Base-by-base conservation (phyloP, 2,329 filamentous ascomycete genomes). In the Rutstroemia sydowiana region DNA sequence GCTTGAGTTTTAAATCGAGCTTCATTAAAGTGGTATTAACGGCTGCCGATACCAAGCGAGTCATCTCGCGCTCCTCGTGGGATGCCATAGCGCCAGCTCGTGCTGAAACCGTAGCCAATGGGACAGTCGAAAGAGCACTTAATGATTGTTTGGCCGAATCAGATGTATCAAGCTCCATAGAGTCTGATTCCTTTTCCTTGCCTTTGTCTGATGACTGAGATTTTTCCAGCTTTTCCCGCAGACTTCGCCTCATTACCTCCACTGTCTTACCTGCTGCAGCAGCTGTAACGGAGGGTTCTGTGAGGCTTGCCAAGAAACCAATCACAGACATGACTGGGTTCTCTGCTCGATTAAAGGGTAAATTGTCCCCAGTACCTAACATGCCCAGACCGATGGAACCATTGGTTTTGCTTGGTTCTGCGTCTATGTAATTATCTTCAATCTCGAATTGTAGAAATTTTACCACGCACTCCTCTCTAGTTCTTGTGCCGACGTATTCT, bases 281-380 rank as follows among this genome's bases (percentile, higher is more conserved):
- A 1, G 93, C 92, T 2, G 93, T 91, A 58, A 92, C 89, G 42
- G 84, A 84, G 1, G 93, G 92, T 59, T 96, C 91, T 1, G 91
- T 88, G 54, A 98, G 80, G 58, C 89, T 88, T 45, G 92, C 92
- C 10, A 98, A 76, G 75, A 96, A 98, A 49, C 88, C 87, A 61
- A 98, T 88, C 2, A 97, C 93, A 18, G 91, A 95, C 79, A 98
- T 85, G 57, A 98, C 88, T 0, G 95, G 92, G 69, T 97, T 98
- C 64, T 98, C 93, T 13, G 87, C 84, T 66, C 95, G 88, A 67
- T 82, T 91, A 68, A 97, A 93, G 0, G 93, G 93, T 42, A 95
- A 77, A 56, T 89, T 84, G 8, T 91, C 91, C 47, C 88, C 79
- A 52, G 82, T 78, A 31, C 86, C 85, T 32, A 93, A 74, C 75